Evolutionary conservation across 768 basidiomycete genomes (phyloP).

Genomic region (Kwoniella pini): DNA sequence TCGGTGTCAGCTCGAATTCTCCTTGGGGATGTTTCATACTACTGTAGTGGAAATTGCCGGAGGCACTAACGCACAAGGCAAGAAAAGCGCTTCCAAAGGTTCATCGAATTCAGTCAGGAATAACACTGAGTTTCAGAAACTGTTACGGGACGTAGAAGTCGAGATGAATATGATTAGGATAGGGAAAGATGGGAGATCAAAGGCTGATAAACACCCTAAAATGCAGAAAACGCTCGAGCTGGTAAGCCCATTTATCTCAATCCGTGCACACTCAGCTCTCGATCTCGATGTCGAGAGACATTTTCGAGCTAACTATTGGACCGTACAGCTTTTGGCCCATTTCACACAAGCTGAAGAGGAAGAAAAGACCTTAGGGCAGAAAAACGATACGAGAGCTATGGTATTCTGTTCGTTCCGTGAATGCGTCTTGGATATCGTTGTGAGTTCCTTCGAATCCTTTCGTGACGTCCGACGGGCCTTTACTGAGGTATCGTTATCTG

Average conservation of each 20-base stretch:
- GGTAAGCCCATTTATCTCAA: slow-evolving; percentile 48
- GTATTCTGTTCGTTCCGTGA: slow-evolving; percentile 90
- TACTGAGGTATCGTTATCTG: too few species aligned
- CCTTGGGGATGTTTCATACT: slow-evolving; percentile 73
- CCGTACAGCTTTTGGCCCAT: slow-evolving; percentile 62
- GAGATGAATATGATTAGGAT: slow-evolving; percentile 57
- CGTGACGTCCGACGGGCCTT: too few species aligned
- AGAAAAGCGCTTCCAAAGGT: slow-evolving; percentile 45
- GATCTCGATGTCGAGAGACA: background rate
- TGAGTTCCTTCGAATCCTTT: slow-evolving; percentile 26
- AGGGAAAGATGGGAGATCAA: slow-evolving; percentile 54
- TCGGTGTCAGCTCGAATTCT: slow-evolving; percentile 71
- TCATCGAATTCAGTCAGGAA: slow-evolving; percentile 41
- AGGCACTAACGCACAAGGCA: slow-evolving; percentile 54
- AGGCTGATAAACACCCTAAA: slow-evolving; percentile 72
- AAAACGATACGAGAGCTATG: slow-evolving; percentile 72
- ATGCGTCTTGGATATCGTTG: slow-evolving; percentile 86
- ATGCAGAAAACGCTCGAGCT: slow-evolving; percentile 78
- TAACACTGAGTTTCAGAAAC: slow-evolving; percentile 62
- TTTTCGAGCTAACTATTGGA: background rate
- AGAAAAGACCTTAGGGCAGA: slow-evolving; percentile 33
- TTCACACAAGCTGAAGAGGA: slow-evolving; percentile 62
- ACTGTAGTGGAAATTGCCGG: slow-evolving; percentile 62
- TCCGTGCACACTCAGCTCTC: too few species aligned
- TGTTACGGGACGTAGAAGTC: slow-evolving; percentile 69